Conservation (phyloP, 2,329 filamentous ascomycete species). For the Fusarium beomiforme region DNA sequence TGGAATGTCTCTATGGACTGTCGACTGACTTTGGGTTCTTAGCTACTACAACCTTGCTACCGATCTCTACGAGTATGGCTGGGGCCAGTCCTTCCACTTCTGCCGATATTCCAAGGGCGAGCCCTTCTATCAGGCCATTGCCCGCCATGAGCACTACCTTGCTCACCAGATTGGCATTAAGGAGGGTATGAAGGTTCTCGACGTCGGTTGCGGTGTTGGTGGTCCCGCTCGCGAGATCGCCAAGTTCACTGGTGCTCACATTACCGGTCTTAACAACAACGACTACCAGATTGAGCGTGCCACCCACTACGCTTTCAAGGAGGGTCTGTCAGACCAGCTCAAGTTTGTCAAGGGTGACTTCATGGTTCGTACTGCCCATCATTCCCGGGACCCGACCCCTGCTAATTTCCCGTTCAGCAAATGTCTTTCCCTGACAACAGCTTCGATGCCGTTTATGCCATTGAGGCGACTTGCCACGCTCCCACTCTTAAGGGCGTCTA, state of each 20-base stretch:
- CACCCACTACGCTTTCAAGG: constrained; percentile 83
- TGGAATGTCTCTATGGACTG: neutral
- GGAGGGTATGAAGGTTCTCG: constrained; percentile 88
- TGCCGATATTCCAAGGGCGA: constrained; percentile 91
- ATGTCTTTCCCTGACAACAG: constrained; percentile 93
- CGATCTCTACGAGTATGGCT: constrained; percentile 95
- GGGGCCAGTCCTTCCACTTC: constrained; percentile 97
- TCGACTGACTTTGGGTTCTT: constrained; percentile 32
- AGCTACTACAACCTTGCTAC: constrained; percentile 98
- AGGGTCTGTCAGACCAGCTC: constrained; percentile 82
- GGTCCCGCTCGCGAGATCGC: constrained; percentile 95
- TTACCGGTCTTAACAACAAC: constrained; percentile 97
- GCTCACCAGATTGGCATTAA: constrained; percentile 88
- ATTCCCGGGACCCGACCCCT: neutral
- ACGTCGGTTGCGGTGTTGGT: constrained; percentile 97
- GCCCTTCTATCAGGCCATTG: constrained; percentile 89
- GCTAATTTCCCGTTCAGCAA: constrained; percentile 64
- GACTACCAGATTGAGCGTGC: constrained; percentile 98
- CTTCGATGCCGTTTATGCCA: constrained; percentile 96
- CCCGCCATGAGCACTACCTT: constrained; percentile 97
- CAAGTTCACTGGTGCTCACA: constrained; percentile 90
- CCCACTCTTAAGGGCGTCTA: constrained; percentile 92
- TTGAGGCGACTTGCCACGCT: constrained; percentile 96
- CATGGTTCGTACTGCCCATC: constrained; percentile 66
- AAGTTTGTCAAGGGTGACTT: constrained; percentile 95